Conservation (phyloP, 2,329 filamentous ascomycete genomes). For the Tolypocladium nubicola region DNA sequence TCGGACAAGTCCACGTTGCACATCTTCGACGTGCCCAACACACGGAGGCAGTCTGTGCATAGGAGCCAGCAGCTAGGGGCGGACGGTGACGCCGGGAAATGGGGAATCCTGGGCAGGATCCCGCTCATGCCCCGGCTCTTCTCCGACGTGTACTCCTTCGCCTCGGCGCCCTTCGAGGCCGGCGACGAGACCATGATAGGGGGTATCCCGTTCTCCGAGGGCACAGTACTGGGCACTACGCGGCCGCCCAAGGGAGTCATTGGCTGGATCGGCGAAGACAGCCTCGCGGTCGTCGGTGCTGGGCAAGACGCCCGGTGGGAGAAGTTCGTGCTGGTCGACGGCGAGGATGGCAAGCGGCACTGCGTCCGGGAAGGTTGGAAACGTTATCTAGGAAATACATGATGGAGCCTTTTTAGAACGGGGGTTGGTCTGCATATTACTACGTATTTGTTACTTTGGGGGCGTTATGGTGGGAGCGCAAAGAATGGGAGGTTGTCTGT, state of each 20-base stretch:
- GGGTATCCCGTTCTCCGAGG: constrained; percentile 30
- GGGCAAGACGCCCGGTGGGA: constrained; percentile 80
- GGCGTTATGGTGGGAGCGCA: neutral
- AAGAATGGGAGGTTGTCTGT: neutral
- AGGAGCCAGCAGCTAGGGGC: constrained; percentile 17
- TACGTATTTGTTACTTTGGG: neutral
- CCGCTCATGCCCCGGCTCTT: constrained; percentile 80
- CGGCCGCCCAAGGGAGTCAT: constrained; percentile 71
- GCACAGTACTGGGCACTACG: constrained; percentile 36
- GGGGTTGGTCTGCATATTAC: neutral
- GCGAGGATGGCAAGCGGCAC: constrained; percentile 55
- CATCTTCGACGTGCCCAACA: constrained; percentile 73
- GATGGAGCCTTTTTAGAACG: neutral
- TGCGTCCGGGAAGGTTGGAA: constrained; percentile 73
- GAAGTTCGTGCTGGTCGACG: constrained; percentile 64
- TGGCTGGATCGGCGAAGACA: constrained; percentile 71
- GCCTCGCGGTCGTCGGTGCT: constrained; percentile 66
- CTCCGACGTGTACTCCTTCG: constrained; percentile 80
- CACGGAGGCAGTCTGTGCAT: constrained; percentile 27
- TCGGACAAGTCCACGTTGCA: constrained; percentile 96
- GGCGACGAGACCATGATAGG: constrained; percentile 56
- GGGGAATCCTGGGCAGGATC: constrained; percentile 75
- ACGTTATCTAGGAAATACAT: constrained; percentile 50
- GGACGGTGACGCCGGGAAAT: constrained; percentile 56
- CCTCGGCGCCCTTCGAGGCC: constrained; percentile 70